Percentiles rank a stretch among this genome's conserved stretches.
phyloP scores from a whole-genome alignment of 805 yeast genomes.

The Spathaspora sp. region DNA sequence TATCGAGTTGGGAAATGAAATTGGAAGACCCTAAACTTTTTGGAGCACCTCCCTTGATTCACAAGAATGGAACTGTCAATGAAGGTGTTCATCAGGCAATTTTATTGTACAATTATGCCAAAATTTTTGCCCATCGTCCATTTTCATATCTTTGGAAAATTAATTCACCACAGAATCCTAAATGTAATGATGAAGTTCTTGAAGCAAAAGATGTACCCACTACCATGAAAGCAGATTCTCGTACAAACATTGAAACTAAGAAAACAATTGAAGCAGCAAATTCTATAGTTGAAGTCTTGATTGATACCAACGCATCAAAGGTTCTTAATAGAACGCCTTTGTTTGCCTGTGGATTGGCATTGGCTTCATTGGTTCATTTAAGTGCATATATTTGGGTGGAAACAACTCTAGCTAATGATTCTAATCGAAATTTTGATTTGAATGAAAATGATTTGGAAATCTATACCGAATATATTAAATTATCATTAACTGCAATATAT shows the following conservation, averaged over 20 bases:
- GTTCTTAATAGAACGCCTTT: constrained; percentile 46
- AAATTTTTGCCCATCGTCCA: constrained; percentile 53
- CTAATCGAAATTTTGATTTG: constrained; percentile 15
- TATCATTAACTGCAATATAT: constrained; percentile 46
- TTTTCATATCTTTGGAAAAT: constrained; percentile 50
- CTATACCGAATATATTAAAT: constrained; percentile 46
- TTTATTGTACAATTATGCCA: constrained; percentile 47
- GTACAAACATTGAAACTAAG: constrained; percentile 49
- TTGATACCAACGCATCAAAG: constrained; percentile 45
- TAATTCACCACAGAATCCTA: constrained; percentile 13
- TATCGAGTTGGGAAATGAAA: constrained; percentile 50
- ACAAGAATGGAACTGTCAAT: constrained; percentile 42
- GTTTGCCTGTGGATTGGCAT: constrained; percentile 51
- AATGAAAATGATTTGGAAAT: constrained; percentile 36
- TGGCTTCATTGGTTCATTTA: constrained; percentile 48
- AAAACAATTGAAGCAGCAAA: constrained; percentile 55
- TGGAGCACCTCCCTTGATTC: constrained; percentile 28
- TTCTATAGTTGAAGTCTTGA: constrained; percentile 40
- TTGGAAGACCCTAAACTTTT: constrained; percentile 20
- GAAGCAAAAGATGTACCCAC: constrained; percentile 12
- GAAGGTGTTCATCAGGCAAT: constrained; percentile 54
- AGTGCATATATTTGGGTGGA: constrained; percentile 54
- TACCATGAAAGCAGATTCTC: constrained; percentile 30
- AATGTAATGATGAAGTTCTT: constrained; percentile 10
- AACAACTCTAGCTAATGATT: constrained; percentile 21